Evolutionary conservation across 2,329 filamentous ascomycete species (phyloP).

Genomic region (Trichoderma polysporum): DNA sequence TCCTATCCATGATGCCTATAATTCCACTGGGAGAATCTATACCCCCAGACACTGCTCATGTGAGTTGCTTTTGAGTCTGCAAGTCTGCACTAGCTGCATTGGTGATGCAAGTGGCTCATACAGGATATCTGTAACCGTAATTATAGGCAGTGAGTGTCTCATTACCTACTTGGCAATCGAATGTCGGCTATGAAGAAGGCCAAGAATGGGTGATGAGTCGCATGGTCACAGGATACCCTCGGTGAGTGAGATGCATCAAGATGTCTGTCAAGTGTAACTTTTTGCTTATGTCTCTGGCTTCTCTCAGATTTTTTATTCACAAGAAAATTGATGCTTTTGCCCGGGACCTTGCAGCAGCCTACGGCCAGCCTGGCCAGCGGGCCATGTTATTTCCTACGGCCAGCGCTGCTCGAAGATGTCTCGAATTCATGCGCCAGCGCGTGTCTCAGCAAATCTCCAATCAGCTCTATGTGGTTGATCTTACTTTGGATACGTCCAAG

Average conservation of each 20-base stretch:
- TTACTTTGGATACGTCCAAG: slow-evolving; percentile 59
- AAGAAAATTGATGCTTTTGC: slow-evolving; percentile 75
- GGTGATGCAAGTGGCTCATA: not conserved
- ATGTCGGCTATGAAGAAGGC: slow-evolving; percentile 92
- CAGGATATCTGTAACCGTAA: not conserved
- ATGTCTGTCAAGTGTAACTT: not conserved
- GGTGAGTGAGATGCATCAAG: slow-evolving; percentile 48
- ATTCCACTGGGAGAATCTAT: slow-evolving; percentile 68
- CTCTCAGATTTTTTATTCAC: slow-evolving; percentile 82
- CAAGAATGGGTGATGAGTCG: slow-evolving; percentile 79
- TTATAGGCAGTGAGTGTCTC: slow-evolving; percentile 90
- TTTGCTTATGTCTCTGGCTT: not conserved
- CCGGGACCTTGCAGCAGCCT: slow-evolving; percentile 61
- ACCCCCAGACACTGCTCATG: slow-evolving; percentile 75
- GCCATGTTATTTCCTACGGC: slow-evolving; percentile 82
- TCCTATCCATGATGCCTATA: slow-evolving; percentile 42
- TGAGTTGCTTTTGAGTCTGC: slow-evolving; percentile 43
- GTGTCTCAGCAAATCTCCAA: slow-evolving; percentile 50
- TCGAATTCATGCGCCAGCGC: slow-evolving; percentile 67
- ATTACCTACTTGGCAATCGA: slow-evolving; percentile 86
- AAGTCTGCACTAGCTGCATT: not conserved
- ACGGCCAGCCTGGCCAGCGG: slow-evolving; percentile 61
- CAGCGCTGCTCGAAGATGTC: slow-evolving; percentile 68
- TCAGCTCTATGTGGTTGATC: slow-evolving; percentile 58
- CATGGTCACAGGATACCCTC: slow-evolving; percentile 89